These are phyloP conservation scores for Raddia distichophylla DNA, from an alignment of 176 grass and related monocot genomes.

Conservation along the genomic window DNA sequence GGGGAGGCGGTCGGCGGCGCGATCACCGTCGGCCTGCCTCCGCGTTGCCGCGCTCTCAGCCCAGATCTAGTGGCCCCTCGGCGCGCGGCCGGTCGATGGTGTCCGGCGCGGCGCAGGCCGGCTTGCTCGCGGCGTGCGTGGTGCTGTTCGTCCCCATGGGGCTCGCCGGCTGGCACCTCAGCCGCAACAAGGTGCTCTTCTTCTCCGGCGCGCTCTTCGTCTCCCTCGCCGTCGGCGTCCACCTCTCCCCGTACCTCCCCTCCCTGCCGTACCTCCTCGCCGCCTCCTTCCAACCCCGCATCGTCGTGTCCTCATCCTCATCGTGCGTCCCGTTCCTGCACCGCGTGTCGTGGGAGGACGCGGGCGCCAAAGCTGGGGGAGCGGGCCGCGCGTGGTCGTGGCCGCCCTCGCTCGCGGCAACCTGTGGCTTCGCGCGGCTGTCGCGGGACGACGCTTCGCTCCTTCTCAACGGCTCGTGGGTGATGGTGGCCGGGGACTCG, in stretches of 20 bases:
- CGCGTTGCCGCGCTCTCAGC: background rate
- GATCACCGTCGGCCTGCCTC: no score
- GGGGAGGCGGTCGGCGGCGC: no score
- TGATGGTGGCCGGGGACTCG: conserved; percentile 89
- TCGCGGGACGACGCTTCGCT: conserved; percentile 67
- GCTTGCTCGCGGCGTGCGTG: conserved; percentile 76
- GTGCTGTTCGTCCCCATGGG: conserved; percentile 98
- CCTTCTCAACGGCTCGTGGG: conserved; percentile 87
- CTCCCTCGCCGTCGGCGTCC: conserved; percentile 90
- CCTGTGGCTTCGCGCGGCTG: conserved; percentile 76
- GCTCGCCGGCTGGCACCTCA: conserved; percentile 91
- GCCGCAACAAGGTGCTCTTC: conserved; percentile 98
- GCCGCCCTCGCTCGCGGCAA: conserved; percentile 52
- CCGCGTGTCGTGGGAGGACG: conserved; percentile 62
- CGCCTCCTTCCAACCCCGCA: conserved; percentile 46
- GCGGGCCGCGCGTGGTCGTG: conserved; percentile 57
- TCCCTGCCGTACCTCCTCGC: conserved; percentile 65
- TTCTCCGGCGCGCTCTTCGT: conserved; percentile 93
- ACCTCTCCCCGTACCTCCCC: conserved; percentile 82
- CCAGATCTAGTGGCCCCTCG: conserved; percentile 20
- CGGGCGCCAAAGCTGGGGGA: background rate
- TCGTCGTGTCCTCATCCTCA: background rate
- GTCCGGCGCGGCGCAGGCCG: conserved; percentile 62
- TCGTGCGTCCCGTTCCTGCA: conserved; percentile 70
- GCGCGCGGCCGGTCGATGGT: conserved; percentile 32